These are phyloP conservation scores for Chlamydomonas urium DNA, from an alignment of 139 green algal species.

Conservation along the genomic window DNA sequence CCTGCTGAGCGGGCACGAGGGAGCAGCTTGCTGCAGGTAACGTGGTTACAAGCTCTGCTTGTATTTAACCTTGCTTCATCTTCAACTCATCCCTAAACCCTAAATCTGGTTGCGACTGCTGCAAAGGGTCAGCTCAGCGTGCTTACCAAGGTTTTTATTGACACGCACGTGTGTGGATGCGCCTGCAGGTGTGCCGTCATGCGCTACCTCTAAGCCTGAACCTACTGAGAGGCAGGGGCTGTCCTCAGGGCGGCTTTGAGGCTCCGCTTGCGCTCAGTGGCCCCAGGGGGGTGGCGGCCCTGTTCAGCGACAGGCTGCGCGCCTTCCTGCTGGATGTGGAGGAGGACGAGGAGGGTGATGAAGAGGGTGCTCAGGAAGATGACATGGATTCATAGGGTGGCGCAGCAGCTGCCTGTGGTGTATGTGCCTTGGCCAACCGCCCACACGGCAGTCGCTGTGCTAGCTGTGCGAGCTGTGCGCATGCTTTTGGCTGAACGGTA, in stretches of 20 bases:
- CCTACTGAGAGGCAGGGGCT: neutral
- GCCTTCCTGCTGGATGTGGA: constrained; percentile 27
- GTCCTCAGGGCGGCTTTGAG: constrained; percentile 1
- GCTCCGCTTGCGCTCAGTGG: constrained; percentile 22
- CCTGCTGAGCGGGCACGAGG: too few relatives aligned
- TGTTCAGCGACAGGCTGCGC: constrained; percentile 1
- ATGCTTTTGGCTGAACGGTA: too few relatives aligned
- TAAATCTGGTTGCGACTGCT: neutral
- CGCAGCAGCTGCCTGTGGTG: too few relatives aligned
- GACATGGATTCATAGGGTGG: too few relatives aligned
- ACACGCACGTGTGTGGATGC: neutral
- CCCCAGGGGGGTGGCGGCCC: constrained; percentile 21
- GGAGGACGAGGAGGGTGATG: constrained; percentile 34
- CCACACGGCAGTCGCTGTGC: too few relatives aligned
- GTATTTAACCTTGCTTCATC: too few relatives aligned
- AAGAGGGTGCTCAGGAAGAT: constrained; percentile 15
- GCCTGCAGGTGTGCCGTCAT: neutral
- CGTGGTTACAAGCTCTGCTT: too few relatives aligned
- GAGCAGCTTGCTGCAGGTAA: too few relatives aligned
- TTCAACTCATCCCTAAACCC: neutral
- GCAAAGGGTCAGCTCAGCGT: neutral
- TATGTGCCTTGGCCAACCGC: too few relatives aligned
- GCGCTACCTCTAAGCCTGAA: neutral
- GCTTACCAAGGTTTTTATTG: neutral
- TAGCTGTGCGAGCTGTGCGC: too few relatives aligned